Percentiles rank a stretch among this genome's conserved stretches.
These are phyloP conservation scores for Eimeria maxima DNA, from an alignment of 169 alveolate species.

Conservation along the genomic window DNA sequence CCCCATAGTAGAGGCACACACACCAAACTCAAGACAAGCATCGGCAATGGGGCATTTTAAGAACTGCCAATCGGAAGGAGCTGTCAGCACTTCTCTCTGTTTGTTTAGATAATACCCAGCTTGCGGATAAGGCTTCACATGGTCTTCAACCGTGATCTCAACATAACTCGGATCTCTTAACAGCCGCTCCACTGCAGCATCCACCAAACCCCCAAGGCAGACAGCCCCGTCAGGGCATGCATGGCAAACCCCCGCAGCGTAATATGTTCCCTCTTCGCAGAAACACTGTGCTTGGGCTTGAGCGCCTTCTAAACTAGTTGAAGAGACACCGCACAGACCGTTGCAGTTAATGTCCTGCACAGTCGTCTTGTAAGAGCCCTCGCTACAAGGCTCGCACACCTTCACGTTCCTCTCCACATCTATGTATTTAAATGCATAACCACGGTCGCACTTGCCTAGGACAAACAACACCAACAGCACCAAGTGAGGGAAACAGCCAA, in stretches of 20 bases:
- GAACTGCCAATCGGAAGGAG: constrained; percentile 91
- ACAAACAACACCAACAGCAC: not conserved
- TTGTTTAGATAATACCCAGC: constrained; percentile 90
- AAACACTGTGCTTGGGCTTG: constrained; percentile 90
- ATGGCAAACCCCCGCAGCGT: constrained; percentile 89
- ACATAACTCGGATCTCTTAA: constrained; percentile 83
- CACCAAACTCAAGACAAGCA: constrained; percentile 89
- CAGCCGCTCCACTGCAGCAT: constrained; percentile 66
- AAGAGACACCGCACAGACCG: constrained; percentile 90
- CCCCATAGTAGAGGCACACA: constrained; percentile 90
- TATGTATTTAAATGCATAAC: constrained; percentile 86
- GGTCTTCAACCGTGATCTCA: constrained; percentile 86
- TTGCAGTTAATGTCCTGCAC: constrained; percentile 90
- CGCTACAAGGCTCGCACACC: constrained; percentile 88
- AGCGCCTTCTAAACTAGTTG: constrained; percentile 90
- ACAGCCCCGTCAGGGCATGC: constrained; percentile 91
- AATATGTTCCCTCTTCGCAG: constrained; percentile 89
- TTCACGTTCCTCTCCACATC: constrained; percentile 56
- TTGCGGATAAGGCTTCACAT: constrained; percentile 90
- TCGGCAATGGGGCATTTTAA: constrained; percentile 90
- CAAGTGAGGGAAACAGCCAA: not conserved
- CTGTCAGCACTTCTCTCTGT: constrained; percentile 84
- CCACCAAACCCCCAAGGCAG: constrained; percentile 90
- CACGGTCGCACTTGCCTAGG: constrained; percentile 85
- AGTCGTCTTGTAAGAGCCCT: constrained; percentile 91